Evolutionary conservation across 805 yeast species (phyloP).

Genomic region (Lachancea nothofagi): DNA sequence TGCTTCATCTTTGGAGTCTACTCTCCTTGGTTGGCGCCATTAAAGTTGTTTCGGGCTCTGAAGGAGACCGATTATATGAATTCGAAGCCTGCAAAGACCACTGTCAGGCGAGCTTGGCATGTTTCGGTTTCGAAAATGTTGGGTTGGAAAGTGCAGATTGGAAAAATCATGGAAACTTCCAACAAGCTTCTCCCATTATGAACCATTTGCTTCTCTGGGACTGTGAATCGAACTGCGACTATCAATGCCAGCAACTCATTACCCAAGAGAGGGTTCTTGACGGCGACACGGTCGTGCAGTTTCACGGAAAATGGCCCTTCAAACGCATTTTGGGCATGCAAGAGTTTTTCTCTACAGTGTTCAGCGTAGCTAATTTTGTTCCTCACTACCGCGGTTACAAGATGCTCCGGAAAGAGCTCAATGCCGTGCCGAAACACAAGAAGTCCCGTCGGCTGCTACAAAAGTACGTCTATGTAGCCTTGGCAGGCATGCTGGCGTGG

Average conservation of each 20-base stretch:
- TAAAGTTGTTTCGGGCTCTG: conserved; percentile 37
- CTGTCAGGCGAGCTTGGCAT: conserved; percentile 36
- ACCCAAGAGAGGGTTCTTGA: conserved; percentile 47
- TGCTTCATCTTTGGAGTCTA: not conserved
- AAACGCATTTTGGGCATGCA: conserved; percentile 70
- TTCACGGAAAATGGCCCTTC: conserved; percentile 98
- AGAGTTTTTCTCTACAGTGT: conserved; percentile 73
- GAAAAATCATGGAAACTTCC: conserved; percentile 26
- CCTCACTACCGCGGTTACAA: conserved; percentile 54
- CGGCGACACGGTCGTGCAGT: conserved; percentile 64
- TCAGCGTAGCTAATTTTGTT: conserved; percentile 64
- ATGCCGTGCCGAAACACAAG: conserved; percentile 7
- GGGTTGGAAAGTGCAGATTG: conserved; percentile 17
- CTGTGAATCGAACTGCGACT: conserved; percentile 80
- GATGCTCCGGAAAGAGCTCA: conserved; percentile 25
- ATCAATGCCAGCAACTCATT: conserved; percentile 78
- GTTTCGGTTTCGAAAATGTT: conserved; percentile 13
- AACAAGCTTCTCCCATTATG: conserved; percentile 30
- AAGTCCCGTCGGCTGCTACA: conserved; percentile 13
- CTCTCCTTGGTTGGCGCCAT: not conserved
- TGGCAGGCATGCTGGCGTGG: conserved; percentile 85
- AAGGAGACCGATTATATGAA: conserved; percentile 56
- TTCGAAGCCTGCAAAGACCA: conserved; percentile 51
- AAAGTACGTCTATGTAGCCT: conserved; percentile 37
- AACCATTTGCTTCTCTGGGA: conserved; percentile 59